phyloP scores from a whole-genome alignment of 441 rosid genomes.

The Euphorbia neoarborescens region DNA sequence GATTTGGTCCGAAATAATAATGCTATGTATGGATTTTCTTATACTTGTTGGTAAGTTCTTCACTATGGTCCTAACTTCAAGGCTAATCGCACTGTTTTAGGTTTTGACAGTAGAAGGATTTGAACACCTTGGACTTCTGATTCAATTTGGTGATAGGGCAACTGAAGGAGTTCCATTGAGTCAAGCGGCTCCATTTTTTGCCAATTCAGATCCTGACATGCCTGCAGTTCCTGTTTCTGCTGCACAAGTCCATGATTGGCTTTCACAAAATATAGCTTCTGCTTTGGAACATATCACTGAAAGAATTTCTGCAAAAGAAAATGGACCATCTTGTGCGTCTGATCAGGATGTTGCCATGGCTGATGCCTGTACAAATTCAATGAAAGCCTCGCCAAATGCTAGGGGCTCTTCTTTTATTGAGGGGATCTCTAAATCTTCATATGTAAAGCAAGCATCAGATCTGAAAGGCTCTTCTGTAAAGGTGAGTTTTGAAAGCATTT shows the following conservation, averaged over 20 bases:
- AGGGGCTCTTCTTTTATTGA: slow-evolving; percentile 73
- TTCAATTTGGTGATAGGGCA: slow-evolving; percentile 91
- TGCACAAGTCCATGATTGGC: slow-evolving; percentile 85
- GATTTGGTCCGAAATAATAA: not conserved
- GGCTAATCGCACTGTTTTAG: slow-evolving; percentile 35
- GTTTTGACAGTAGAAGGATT: slow-evolving; percentile 83
- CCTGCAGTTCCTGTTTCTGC: slow-evolving; percentile 93
- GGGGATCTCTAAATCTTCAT: slow-evolving; percentile 88
- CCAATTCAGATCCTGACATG: slow-evolving; percentile 97
- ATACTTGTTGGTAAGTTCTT: slow-evolving; percentile 17
- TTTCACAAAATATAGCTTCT: slow-evolving; percentile 64
- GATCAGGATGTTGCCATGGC: slow-evolving; percentile 89
- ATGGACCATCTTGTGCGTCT: slow-evolving; percentile 55
- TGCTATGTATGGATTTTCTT: not conserved
- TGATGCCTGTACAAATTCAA: slow-evolving; percentile 67
- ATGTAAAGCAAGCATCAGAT: slow-evolving; percentile 78
- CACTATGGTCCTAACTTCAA: slow-evolving; percentile 18
- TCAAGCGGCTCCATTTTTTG: slow-evolving; percentile 88
- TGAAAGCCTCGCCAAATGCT: slow-evolving; percentile 49
- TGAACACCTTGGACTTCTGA: slow-evolving; percentile 90
- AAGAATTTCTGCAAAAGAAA: slow-evolving; percentile 81
- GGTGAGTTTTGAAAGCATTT: slow-evolving; percentile 38
- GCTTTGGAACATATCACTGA: slow-evolving; percentile 72
- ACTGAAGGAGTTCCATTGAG: slow-evolving; percentile 66
- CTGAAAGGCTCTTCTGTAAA: slow-evolving; percentile 86